Conservation (phyloP, 2,329 filamentous ascomycete genomes). For the Penicillium frequentans region DNA sequence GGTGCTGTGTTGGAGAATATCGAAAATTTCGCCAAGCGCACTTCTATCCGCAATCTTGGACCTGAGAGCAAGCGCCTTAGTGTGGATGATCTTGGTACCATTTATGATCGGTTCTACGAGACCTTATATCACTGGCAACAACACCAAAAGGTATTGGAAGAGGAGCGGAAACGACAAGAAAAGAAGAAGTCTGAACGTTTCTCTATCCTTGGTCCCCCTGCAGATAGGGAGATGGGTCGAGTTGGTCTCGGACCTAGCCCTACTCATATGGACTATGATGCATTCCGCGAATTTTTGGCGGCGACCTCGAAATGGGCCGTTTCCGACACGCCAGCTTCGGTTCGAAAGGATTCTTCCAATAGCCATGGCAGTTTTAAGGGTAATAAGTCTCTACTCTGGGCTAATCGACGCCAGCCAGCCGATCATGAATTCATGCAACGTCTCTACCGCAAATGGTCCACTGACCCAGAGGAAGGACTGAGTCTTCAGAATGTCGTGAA, state of each 20-base stretch:
- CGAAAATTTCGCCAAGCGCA: conserved; percentile 95
- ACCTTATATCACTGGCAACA: conserved; percentile 91
- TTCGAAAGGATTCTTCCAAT: conserved; percentile 47
- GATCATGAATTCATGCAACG: conserved; percentile 93
- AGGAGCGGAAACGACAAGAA: conserved; percentile 66
- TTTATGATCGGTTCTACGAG: conserved; percentile 94
- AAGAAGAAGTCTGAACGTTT: conserved; percentile 53
- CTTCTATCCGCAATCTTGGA: conserved; percentile 90
- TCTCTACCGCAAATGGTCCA: conserved; percentile 86
- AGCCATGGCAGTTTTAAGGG: conserved; percentile 58
- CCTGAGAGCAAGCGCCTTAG: conserved; percentile 91
- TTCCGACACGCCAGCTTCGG: conserved; percentile 73
- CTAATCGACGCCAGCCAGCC: conserved; percentile 67
- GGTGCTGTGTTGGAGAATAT: conserved; percentile 92
- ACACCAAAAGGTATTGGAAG: conserved; percentile 73
- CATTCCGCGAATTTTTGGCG: conserved; percentile 90
- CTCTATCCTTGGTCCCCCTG: conserved; percentile 45
- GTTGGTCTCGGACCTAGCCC: conserved; percentile 87
- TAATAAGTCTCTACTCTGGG: conserved; percentile 51
- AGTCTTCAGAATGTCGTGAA: conserved; percentile 90
- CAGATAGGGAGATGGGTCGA: conserved; percentile 74
- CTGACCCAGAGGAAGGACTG: conserved; percentile 71
- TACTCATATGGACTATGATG: conserved; percentile 95
- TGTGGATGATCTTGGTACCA: conserved; percentile 78
- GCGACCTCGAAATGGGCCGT: conserved; percentile 90